Percentiles rank a stretch among this genome's conserved stretches.
Evolutionary conservation across 208 protist genomes (phyloP).

Genomic region (Trypanosoma melophagium): DNA sequence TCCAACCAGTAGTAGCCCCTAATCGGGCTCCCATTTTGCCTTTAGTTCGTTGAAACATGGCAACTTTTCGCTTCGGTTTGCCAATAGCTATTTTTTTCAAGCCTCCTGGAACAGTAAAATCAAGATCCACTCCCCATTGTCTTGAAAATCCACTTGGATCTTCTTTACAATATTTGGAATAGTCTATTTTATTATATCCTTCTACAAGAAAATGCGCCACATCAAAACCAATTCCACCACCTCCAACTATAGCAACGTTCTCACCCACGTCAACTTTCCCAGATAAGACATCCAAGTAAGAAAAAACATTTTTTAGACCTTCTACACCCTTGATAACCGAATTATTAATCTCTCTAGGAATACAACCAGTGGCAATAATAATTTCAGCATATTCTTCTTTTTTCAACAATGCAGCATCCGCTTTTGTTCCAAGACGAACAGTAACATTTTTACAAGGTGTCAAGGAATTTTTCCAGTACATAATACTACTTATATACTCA

Average conservation of each 20-base stretch:
- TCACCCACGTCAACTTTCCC: conserved; percentile 56
- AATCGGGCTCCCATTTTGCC: conserved; percentile 77
- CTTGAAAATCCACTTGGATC: conserved; percentile 39
- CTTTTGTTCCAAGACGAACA: conserved; percentile 27
- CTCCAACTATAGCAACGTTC: conserved; percentile 88
- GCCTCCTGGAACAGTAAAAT: conserved; percentile 41
- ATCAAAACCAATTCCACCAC: conserved; percentile 94
- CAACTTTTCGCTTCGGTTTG: conserved; percentile 39
- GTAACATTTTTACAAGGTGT: conserved; percentile 35
- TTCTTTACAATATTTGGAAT: conserved; percentile 28
- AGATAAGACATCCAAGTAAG: conserved; percentile 83
- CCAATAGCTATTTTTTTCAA: conserved; percentile 26
- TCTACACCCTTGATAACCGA: conserved; percentile 48
- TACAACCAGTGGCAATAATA: conserved; percentile 82
- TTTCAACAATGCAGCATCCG: conserved; percentile 27
- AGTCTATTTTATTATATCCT: conserved; percentile 15
- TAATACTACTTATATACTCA: conserved; percentile 80
- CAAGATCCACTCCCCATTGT: conserved; percentile 56
- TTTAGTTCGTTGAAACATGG: conserved; percentile 77
- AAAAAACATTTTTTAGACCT: conserved; percentile 65
- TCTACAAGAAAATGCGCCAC: conserved; percentile 81
- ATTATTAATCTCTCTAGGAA: conserved; percentile 58
- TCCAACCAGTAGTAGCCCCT: conserved; percentile 90
- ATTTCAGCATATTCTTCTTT: conserved; percentile 55
- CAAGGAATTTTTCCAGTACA: conserved; percentile 65